Evolutionary conservation across 805 yeast genomes (phyloP), one percentile per base, ranked within the genome.

Genomic region (Clavispora carvajalis): DNA sequence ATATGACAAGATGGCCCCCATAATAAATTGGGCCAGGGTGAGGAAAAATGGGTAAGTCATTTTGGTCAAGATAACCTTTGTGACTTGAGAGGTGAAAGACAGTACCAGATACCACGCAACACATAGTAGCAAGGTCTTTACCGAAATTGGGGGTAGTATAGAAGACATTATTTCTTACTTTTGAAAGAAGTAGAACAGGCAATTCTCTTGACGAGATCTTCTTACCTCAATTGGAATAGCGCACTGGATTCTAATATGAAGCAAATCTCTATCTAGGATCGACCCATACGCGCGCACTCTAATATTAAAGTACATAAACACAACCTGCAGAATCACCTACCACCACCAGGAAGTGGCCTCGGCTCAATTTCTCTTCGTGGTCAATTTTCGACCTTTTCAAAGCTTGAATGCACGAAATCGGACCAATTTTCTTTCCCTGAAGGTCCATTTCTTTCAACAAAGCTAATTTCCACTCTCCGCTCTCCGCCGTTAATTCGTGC

Each of bases 21-120:
- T 70, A 4, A 75, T 44, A 46, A 80, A 82, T 51, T 82, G 88
- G 45, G 73, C 74, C 52, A 78, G 85, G 7, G 85, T 81, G 28
- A 82, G 61, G 38, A 81, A 79, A 12, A 82, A 58, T 2, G 89
- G 87, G 53, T 71, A 74, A 1, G 78, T 76, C 52, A 80, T 77
- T 42, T 70, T 66, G 11, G 68, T 67, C 31, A 82, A 60, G 3
- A 81, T 78, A 12, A 61, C 29, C 46, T 80, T 81, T 2, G 85
- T 80, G 23, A 78, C 63, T 49, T 81, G 87, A 0, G 87, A 76
- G 1, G 85, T 82, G 3, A 77, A 52, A 3, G 86, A 75, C 10
- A 85, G 80, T 9, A 78, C 69, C 15, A 67, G 51, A 51, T 82
- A 82, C 88, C 88, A 82, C 28, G 69, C 46, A 13, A 77, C 48